Evolutionary conservation across 2,329 filamentous ascomycete species (phyloP).

Genomic region (Monosporascus ibericus): DNA sequence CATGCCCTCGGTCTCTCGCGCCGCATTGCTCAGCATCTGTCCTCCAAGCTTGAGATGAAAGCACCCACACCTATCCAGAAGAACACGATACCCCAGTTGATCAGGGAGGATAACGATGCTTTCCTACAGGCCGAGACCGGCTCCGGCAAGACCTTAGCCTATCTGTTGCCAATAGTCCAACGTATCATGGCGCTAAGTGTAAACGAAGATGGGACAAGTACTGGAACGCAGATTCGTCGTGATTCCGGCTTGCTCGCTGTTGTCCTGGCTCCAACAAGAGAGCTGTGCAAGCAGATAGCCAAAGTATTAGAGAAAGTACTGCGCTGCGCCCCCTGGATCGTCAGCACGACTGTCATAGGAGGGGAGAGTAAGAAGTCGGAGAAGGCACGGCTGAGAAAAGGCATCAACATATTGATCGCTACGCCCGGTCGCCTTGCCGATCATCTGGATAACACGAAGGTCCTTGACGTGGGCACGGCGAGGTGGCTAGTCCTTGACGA

Average conservation of each 20-base stretch:
- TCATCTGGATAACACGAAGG: conserved; percentile 88
- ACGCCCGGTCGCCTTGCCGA: conserved; percentile 88
- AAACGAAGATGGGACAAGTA: conserved; percentile 37
- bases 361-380: conserved; percentile 71
- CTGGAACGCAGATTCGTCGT: conserved; percentile 60
- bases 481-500: conserved; percentile 94
- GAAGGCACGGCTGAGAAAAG: conserved; percentile 89
- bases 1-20: conserved; percentile 77
- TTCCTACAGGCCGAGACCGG: conserved; percentile 97
- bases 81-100: conserved; percentile 73
- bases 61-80: conserved; percentile 94
- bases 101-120: conserved; percentile 78
- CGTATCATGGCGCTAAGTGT: conserved; percentile 72
- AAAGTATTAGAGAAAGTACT: conserved; percentile 79
- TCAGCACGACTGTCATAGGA: conserved; percentile 75
- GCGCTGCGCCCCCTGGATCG: conserved; percentile 88
- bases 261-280: conserved; percentile 86
- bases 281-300: conserved; percentile 90
- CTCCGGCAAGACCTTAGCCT: conserved; percentile 96
- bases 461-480: conserved; percentile 79
- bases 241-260: conserved; percentile 90
- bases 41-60: conserved; percentile 80
- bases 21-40: conserved; percentile 72
- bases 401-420: conserved; percentile 90
- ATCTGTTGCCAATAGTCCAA: conserved; percentile 86